Base-by-base conservation (phyloP, 2,329 filamentous ascomycete genomes). In the Botryotinia globosa region DNA sequence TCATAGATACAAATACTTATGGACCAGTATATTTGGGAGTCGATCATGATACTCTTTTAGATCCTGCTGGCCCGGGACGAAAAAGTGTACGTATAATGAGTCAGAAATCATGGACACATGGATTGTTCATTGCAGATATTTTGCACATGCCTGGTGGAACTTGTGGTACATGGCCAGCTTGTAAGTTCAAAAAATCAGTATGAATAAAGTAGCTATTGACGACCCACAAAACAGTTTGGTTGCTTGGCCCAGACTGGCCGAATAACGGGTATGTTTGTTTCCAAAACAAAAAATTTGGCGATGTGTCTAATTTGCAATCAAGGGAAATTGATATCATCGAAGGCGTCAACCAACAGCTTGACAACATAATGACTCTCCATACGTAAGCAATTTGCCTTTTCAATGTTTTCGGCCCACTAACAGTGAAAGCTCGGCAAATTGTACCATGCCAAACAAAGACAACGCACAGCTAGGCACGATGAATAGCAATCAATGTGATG, bases 161-260 rank as follows among this genome's bases (percentile, higher is more conserved):
- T 93, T 94, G 89, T 76, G 92, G 92, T 32, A 86, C 88, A 34
- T 94, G 92, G 88, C 88, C 88, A 39, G 87, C 88, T 85, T 65
- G 84, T 69, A 56, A 32, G 61, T 37, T 16, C 6, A 22, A 20
- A n/a, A 20, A 45, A 22, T 0, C 25, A 20, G 32, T 20, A 1
- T 16, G 3, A 9, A 32, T 2, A 42, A 20, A 20, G 25, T 5
- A 37, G 29, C 6, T 14, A 42, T 37, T 71, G 3, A 39, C 10
- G 14, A 39, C 25, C 12, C 42, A 1, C 25, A 37, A 68, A 45
- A 20, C 25, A 72, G 71, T 72, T 9, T 72, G 71, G 63, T 32
- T 68, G 22, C 44, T 72, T 32, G 71, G 71, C 14, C 63, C 71
- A 5, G 42, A 72, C 18, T 72, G 71, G 63, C 71, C 71, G 2